Percentiles rank a stretch among this genome's conserved stretches.
These are phyloP conservation scores for Populus nigra DNA, from an alignment of 345 rosid genomes.

Conservation along the genomic window DNA sequence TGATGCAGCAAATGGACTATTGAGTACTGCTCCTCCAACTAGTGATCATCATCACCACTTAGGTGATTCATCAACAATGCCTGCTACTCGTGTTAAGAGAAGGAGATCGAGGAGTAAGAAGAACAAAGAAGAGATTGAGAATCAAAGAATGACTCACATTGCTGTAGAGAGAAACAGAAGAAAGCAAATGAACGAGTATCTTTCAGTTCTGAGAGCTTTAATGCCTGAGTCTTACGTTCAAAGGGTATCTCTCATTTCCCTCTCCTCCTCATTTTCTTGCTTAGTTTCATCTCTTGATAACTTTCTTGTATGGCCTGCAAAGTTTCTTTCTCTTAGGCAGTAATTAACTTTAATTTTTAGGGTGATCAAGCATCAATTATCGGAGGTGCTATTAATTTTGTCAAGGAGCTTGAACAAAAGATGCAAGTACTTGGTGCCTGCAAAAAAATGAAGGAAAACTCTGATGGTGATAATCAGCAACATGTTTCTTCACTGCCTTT, in stretches of 20 bases:
- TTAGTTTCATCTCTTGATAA: not conserved
- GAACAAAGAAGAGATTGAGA: conserved; percentile 81
- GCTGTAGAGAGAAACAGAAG: conserved; percentile 94
- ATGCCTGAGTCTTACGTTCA: conserved; percentile 89
- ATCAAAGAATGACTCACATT: conserved; percentile 96
- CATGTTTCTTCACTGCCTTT: conserved; percentile 33
- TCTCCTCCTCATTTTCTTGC: not conserved
- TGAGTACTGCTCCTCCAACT: not conserved
- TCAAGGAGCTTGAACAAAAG: conserved; percentile 45
- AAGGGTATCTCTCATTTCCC: conserved; percentile 44
- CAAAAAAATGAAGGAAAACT: conserved; percentile 31
- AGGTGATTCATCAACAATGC: conserved; percentile 17
- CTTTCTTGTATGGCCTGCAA: not conserved
- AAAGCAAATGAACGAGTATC: conserved; percentile 89
- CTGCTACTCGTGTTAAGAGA: conserved; percentile 44
- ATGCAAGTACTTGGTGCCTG: conserved; percentile 29
- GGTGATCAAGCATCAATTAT: conserved; percentile 56
- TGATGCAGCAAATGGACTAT: not conserved
- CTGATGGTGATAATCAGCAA: conserved; percentile 15
- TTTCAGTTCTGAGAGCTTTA: conserved; percentile 67
- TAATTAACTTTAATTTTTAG: conserved; percentile 8
- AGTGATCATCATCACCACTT: not conserved
- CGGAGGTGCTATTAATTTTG: conserved; percentile 52
- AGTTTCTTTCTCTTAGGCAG: not conserved
- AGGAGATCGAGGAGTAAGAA: conserved; percentile 59